phyloP scores from a whole-genome alignment of 495 filamentous ascomycete genomes.

The Penicillium paradoxum region DNA sequence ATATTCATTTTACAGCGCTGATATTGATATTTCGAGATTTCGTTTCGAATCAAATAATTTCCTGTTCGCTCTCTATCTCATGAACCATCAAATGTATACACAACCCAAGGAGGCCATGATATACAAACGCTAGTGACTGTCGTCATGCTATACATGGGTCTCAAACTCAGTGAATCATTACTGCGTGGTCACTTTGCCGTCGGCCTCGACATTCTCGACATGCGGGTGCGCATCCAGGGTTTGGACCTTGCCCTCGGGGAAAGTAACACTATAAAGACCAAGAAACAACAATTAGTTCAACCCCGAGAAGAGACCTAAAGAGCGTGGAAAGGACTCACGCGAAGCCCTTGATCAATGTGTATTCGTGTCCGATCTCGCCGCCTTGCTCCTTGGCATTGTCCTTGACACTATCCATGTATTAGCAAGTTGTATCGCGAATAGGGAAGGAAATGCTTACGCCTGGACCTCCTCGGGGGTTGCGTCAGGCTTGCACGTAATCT shows the following conservation, averaged over 20 bases:
- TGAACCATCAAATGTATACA: too few relatives aligned
- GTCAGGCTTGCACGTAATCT: conserved; percentile 2
- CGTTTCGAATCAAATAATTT: not conserved
- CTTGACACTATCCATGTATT: not conserved
- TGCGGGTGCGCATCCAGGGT: not conserved
- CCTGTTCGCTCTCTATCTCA: not conserved
- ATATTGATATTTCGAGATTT: not conserved
- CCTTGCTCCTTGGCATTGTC: not conserved
- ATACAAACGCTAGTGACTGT: not conserved
- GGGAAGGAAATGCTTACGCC: not conserved
- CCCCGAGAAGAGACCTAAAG: not conserved
- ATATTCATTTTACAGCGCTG: not conserved
- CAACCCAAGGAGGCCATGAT: too few relatives aligned
- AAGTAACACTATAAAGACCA: not conserved
- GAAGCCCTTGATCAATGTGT: conserved; percentile 7
- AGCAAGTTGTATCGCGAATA: not conserved
- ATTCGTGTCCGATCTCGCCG: not conserved
- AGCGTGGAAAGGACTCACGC: not conserved
- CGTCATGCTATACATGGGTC: not conserved
- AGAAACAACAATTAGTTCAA: not conserved
- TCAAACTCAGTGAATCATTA: not conserved
- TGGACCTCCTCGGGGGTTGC: not conserved
- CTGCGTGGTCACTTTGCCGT: not conserved
- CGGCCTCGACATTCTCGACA: not conserved
- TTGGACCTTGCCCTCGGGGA: not conserved